Percentiles rank a stretch among this genome's conserved stretches.
Evolutionary conservation across 352 stramenopile genomes (phyloP).

Genomic region (Phytophthora vignae): DNA sequence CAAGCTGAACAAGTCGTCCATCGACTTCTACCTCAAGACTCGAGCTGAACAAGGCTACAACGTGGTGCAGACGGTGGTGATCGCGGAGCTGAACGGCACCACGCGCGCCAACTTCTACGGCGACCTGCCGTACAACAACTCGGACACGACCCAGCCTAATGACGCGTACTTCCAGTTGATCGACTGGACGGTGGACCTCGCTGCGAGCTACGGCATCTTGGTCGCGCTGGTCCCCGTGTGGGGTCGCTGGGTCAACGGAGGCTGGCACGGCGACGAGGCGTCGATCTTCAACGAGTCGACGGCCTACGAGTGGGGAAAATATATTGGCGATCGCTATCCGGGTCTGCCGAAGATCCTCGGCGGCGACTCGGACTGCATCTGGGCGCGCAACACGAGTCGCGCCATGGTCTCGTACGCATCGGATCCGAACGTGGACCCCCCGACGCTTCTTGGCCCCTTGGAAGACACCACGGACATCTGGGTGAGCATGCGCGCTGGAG

Average conservation of each 20-base stretch:
- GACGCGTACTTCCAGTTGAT: conserved; percentile 38
- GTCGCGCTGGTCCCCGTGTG: conserved; percentile 31
- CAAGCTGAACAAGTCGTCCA: conserved; percentile 41
- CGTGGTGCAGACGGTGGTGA: conserved; percentile 35
- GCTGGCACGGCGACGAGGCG: conserved; percentile 13
- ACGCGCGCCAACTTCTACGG: conserved; percentile 38
- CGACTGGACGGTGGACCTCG: conserved; percentile 33
- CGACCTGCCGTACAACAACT: conserved; percentile 38
- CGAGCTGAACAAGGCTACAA: conserved; percentile 37
- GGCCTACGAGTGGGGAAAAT: conserved; percentile 29
- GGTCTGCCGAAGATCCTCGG: conserved; percentile 33
- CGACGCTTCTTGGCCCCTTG: conserved; percentile 8
- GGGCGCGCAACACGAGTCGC: conserved; percentile 27
- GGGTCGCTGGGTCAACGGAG: conserved; percentile 35
- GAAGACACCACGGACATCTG: conserved; percentile 22
- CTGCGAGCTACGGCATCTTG: conserved; percentile 30
- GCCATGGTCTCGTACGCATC: background rate
- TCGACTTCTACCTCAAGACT: conserved; percentile 38
- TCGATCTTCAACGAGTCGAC: conserved; percentile 35
- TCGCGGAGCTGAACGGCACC: conserved; percentile 35
- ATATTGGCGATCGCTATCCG: conserved; percentile 28
- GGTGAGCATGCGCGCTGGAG: conserved; percentile 19
- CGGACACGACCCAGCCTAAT: conserved; percentile 32
- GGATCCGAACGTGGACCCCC: conserved; percentile 9
- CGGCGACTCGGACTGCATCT: conserved; percentile 30